Evolutionary conservation across 371 early-diverging fungal genomes (phyloP).

Genomic region (Zopfochytrium polystomum): DNA sequence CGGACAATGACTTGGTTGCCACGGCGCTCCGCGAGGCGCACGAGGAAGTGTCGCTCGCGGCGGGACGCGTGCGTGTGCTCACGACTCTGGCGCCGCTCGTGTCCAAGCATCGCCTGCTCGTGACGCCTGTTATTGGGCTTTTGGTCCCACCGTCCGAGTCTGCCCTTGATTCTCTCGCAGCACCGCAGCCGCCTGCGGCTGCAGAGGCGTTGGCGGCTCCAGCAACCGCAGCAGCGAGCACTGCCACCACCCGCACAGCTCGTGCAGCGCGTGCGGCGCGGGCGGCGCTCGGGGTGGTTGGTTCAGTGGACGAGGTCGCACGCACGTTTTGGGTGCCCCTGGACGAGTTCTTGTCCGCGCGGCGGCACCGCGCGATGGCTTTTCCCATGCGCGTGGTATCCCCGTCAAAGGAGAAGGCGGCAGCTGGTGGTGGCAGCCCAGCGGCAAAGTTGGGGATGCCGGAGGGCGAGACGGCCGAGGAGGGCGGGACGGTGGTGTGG

Average conservation of each 20-base stretch:
- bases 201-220: background rate
- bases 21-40: conserved; percentile 37
- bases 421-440: no score
- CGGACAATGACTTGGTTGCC: conserved; percentile 17
- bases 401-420: no score
- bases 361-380: conserved; percentile 13
- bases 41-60: conserved; percentile 33
- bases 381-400: background rate
- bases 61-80: conserved; percentile 8
- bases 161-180: no score
- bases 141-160: conserved; percentile 10
- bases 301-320: conserved; percentile 35
- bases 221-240: conserved; percentile 18
- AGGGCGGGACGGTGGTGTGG: conserved; percentile 8
- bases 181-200: background rate
- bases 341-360: conserved; percentile 12
- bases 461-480: no score
- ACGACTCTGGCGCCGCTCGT: conserved; percentile 10
- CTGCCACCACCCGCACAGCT: no score
- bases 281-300: no score
- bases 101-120: conserved; percentile 22
- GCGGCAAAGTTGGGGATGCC: no score
- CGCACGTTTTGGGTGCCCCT: conserved; percentile 33
- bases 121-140: conserved; percentile 25
- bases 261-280: no score